Evolutionary conservation across 306 rosid genomes (phyloP).

Genomic region (Abrus pulchellus): DNA sequence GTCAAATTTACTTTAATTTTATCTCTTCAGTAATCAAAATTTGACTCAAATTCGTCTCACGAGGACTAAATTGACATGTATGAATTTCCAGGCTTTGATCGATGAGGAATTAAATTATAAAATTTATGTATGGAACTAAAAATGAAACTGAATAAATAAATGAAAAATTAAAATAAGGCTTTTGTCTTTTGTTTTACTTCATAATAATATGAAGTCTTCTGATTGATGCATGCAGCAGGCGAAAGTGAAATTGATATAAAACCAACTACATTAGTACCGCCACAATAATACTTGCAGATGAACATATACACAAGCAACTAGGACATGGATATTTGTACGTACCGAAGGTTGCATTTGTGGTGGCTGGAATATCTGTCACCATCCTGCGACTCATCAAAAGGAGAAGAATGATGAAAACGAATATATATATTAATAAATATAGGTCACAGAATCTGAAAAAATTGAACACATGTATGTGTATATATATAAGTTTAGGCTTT

Average conservation of each 20-base stretch:
- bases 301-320: not conserved
- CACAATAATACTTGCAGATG: not conserved
- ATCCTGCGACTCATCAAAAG: slow-evolving; percentile 45
- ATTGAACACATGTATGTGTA: not conserved
- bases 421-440: not conserved
- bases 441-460: not conserved
- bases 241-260: not conserved
- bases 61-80: not conserved
- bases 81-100: not conserved
- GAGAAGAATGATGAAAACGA: not conserved
- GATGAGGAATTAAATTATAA: not conserved
- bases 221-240: not conserved
- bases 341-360: slow-evolving; percentile 59
- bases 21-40: not conserved
- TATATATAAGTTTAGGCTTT: not conserved
- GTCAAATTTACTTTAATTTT: not conserved
- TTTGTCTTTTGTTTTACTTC: not conserved
- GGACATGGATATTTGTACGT: not conserved
- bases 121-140: not conserved
- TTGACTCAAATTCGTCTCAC: not conserved
- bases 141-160: not conserved
- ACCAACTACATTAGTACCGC: not conserved
- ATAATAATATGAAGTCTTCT: not conserved
- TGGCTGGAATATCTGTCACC: slow-evolving; percentile 63
- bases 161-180: not conserved